phyloP scores from a whole-genome alignment of 805 yeast species.

The Cyberlindnera misumaiensis region DNA sequence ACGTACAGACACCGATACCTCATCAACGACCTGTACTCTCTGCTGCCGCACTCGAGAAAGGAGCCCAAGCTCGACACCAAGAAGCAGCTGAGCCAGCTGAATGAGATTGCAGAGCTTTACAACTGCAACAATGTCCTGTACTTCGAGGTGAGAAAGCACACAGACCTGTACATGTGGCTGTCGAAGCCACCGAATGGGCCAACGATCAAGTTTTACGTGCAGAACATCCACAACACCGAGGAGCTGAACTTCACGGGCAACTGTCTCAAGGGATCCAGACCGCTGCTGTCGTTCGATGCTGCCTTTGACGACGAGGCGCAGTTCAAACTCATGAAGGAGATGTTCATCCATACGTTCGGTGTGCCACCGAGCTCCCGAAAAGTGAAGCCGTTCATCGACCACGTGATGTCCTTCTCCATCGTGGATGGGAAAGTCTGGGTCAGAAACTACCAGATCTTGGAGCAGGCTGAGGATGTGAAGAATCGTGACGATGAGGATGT shows the following conservation, averaged over 20 bases:
- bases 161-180: constrained; percentile 90
- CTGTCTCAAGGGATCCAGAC: constrained; percentile 92
- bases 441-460: constrained; percentile 86
- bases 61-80: constrained; percentile 95
- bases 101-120: constrained; percentile 94
- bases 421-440: constrained; percentile 95
- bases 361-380: constrained; percentile 93
- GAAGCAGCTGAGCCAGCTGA: constrained; percentile 78
- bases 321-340: constrained; percentile 69
- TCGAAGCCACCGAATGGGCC: constrained; percentile 98
- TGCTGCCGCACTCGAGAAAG: constrained; percentile 91
- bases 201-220: constrained; percentile 86
- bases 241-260: constrained; percentile 96
- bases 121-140: constrained; percentile 93
- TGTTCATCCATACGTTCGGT: constrained; percentile 79
- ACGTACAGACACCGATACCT: constrained; percentile 94
- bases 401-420: constrained; percentile 85
- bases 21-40: constrained; percentile 67
- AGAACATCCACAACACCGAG: constrained; percentile 92
- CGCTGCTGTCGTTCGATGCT: constrained; percentile 81
- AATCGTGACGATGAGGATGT: constrained; percentile 53
- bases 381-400: constrained; percentile 91
- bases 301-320: constrained; percentile 69
- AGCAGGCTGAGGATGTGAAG: constrained; percentile 47
- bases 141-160: constrained; percentile 94